Evolutionary conservation across 2,329 filamentous ascomycete genomes (phyloP).

Genomic region (Metarhizium robertsii): DNA sequence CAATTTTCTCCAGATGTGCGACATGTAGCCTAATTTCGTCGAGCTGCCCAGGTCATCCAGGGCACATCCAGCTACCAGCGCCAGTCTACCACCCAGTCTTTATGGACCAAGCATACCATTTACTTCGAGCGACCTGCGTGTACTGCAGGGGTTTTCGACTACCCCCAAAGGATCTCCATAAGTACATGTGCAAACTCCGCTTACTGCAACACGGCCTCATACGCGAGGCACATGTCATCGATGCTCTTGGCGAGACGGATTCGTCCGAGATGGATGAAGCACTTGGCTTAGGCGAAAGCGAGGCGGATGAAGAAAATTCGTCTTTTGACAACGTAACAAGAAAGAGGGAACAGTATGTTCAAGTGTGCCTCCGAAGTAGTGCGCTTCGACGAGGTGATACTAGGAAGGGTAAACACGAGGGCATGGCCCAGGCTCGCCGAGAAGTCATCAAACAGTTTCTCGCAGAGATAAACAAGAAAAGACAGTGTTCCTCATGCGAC

Average conservation of each 20-base stretch:
- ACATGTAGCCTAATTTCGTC: conserved; percentile 81
- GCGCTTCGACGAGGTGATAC: conserved; percentile 38
- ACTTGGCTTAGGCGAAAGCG: conserved; percentile 37
- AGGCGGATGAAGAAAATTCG: conserved; percentile 52
- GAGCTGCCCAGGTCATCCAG: conserved; percentile 83
- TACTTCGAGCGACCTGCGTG: conserved; percentile 78
- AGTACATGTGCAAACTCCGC: conserved; percentile 74
- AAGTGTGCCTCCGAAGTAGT: conserved; percentile 56
- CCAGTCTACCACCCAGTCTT: conserved; percentile 96
- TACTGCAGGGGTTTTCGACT: conserved; percentile 87
- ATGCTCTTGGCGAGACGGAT: conserved; percentile 37
- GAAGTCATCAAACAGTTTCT: conserved; percentile 75
- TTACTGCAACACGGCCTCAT: conserved; percentile 79
- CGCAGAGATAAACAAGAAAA: conserved; percentile 57
- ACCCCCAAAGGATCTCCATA: conserved; percentile 64
- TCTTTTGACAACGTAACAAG: conserved; percentile 42
- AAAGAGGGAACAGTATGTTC: conserved; percentile 59
- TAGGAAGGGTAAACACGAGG: conserved; percentile 68
- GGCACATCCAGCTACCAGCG: conserved; percentile 89
- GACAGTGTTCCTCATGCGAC: conserved; percentile 56
- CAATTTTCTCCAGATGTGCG: conserved; percentile 54
- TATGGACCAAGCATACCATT: conserved; percentile 79
- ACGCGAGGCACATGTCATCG: conserved; percentile 53
- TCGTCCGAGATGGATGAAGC: conserved; percentile 25
- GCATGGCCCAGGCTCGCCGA: conserved; percentile 67